These are phyloP conservation scores for Aphanocladium album DNA, from an alignment of 2,329 filamentous ascomycete genomes.

Conservation along the genomic window DNA sequence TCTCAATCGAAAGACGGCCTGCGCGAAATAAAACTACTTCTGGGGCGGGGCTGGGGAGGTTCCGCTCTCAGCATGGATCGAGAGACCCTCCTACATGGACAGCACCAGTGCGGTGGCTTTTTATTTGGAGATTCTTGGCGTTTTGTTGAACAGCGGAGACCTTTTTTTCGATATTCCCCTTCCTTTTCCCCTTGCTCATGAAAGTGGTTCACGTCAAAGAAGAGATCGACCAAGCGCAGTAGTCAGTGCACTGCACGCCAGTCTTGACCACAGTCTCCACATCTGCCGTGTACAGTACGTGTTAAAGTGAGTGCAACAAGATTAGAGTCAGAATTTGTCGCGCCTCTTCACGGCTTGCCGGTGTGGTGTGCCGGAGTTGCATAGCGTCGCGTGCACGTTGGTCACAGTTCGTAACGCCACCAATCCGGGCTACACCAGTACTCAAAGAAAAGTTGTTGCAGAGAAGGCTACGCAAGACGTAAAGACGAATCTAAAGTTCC, in stretches of 20 bases:
- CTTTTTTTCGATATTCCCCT: background rate
- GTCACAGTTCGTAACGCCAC: slow-evolving; percentile 2
- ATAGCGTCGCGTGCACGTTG: background rate
- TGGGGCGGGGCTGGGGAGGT: background rate
- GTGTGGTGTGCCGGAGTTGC: background rate
- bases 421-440: background rate
- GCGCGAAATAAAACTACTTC: background rate
- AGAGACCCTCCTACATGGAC: background rate
- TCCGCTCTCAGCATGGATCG: background rate
- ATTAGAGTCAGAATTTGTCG: slow-evolving; percentile 5
- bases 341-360: background rate
- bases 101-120: background rate
- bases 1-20: background rate
- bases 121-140: background rate
- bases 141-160: background rate
- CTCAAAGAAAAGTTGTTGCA: background rate
- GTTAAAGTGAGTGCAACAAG: background rate
- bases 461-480: background rate
- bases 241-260: slow-evolving; percentile 5
- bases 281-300: background rate
- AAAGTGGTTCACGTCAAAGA: background rate
- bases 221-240: slow-evolving; percentile 8
- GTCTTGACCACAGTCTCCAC: slow-evolving; percentile 1
- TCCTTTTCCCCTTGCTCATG: background rate
- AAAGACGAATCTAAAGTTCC: background rate